These are phyloP conservation scores for Ascochyta fabae DNA, from an alignment of 2,329 filamentous ascomycete genomes.

Conservation along the genomic window DNA sequence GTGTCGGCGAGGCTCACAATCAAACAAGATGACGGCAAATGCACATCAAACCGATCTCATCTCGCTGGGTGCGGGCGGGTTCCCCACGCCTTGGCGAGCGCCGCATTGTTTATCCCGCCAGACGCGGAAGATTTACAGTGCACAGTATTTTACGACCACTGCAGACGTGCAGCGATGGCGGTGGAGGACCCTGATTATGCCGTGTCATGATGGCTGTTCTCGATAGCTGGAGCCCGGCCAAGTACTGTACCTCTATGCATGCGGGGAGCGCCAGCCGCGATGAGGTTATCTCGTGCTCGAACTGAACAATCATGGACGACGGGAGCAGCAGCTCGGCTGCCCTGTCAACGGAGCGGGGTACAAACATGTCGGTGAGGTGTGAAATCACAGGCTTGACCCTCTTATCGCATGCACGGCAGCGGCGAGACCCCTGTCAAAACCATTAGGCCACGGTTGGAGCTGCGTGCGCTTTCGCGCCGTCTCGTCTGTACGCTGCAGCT, in stretches of 20 bases:
- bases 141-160: neutral
- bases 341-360: slow-evolving; percentile 31
- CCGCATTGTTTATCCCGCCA: slow-evolving; percentile 18
- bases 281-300: slow-evolving; percentile 12
- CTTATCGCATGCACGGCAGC: slow-evolving; percentile 35
- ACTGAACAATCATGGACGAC: slow-evolving; percentile 4
- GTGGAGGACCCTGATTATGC: slow-evolving; percentile 19
- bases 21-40: slow-evolving; percentile 29
- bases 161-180: slow-evolving; percentile 20
- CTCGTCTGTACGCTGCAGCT: slow-evolving; percentile 5
- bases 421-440: slow-evolving; percentile 22
- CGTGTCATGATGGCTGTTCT: slow-evolving; percentile 15
- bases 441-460: slow-evolving; percentile 18
- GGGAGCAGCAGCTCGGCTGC: neutral
- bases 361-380: slow-evolving; percentile 35
- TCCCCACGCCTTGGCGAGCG: slow-evolving; percentile 34
- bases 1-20: slow-evolving; percentile 9
- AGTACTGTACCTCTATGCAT: neutral
- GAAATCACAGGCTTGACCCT: slow-evolving; percentile 6
- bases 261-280: slow-evolving; percentile 13
- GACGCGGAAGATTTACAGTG: slow-evolving; percentile 12
- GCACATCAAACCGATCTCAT: slow-evolving; percentile 35
- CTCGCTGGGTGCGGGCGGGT: slow-evolving; percentile 23
- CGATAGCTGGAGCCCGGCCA: neutral
- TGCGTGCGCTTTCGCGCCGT: slow-evolving; percentile 8